Evolutionary conservation across 345 rosid species (phyloP).

Genomic region (Garcia nutans): DNA sequence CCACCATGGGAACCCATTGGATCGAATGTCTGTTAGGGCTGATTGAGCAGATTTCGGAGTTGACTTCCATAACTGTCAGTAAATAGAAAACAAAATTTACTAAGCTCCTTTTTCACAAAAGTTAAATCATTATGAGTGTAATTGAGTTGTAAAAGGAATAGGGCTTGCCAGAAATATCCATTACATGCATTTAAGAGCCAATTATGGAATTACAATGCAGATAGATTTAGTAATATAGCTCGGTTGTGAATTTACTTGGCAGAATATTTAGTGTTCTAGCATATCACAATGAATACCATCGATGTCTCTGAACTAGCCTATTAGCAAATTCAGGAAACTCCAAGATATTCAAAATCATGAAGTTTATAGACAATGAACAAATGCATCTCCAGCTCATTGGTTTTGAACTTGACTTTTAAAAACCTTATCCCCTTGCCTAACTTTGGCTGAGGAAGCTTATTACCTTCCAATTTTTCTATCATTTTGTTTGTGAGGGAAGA

Average conservation of each 20-base stretch:
- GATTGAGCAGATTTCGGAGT: conserved; percentile 51
- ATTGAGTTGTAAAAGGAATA: background rate
- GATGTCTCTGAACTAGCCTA: background rate
- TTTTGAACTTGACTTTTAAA: background rate
- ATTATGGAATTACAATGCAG: background rate
- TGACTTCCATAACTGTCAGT: conserved; percentile 55
- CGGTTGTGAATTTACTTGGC: background rate
- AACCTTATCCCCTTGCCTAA: background rate
- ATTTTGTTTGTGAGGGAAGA: background rate
- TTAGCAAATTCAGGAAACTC: background rate
- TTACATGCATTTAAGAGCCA: background rate
- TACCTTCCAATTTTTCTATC: background rate
- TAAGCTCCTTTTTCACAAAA: background rate
- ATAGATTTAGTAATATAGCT: background rate
- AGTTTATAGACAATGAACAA: background rate
- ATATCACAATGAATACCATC: background rate
- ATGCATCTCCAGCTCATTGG: background rate
- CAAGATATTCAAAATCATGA: background rate
- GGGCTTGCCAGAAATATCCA: no score
- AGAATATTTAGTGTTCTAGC: background rate
- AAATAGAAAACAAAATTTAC: conserved; percentile 2
- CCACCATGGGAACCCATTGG: conserved; percentile 86
- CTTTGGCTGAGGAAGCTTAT: background rate
- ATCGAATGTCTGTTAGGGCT: conserved; percentile 40
- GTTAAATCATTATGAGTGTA: background rate